phyloP scores from a whole-genome alignment of 495 filamentous ascomycete genomes.

The Staphylotrichum tortipilum region DNA sequence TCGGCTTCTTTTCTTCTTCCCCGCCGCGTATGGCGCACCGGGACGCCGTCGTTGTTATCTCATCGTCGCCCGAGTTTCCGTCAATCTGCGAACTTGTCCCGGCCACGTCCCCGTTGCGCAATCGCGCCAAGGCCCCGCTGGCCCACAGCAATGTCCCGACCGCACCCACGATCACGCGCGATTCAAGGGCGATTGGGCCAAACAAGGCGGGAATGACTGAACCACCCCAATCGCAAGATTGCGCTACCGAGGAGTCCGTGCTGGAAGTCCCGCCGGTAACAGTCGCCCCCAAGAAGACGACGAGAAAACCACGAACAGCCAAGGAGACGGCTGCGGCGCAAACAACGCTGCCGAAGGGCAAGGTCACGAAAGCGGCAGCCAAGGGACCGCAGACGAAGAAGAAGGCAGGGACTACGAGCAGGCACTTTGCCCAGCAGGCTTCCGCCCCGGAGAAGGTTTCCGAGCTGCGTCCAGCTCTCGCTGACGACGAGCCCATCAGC shows the following conservation, averaged over 20 bases:
- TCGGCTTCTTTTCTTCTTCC: conserved; percentile 30
- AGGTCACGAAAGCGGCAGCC: conserved; percentile 26
- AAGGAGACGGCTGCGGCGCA: conserved; percentile 20
- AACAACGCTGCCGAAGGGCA: conserved; percentile 22
- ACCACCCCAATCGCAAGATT: conserved; percentile 8
- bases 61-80: conserved; percentile 41
- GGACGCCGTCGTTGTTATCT: conserved; percentile 26
- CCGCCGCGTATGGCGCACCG: conserved; percentile 21
- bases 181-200: too few relatives aligned
- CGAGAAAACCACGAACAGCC: conserved; percentile 4
- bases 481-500: conserved; percentile 17
- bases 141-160: conserved; percentile 25
- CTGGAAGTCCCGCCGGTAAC: not conserved
- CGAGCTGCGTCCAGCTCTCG: conserved; percentile 1
- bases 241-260: not conserved
- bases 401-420: conserved; percentile 26
- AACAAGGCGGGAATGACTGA: conserved; percentile 33
- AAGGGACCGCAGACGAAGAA: conserved; percentile 21
- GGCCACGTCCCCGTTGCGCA: conserved; percentile 19
- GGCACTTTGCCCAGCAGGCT: conserved; percentile 25
- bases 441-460: conserved; percentile 1
- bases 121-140: conserved; percentile 25
- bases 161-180: conserved; percentile 36
- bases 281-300: conserved; percentile 1
- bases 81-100: conserved; percentile 33